phyloP scores from a whole-genome alignment of 805 yeast species.

The Ogataea philodendri region DNA sequence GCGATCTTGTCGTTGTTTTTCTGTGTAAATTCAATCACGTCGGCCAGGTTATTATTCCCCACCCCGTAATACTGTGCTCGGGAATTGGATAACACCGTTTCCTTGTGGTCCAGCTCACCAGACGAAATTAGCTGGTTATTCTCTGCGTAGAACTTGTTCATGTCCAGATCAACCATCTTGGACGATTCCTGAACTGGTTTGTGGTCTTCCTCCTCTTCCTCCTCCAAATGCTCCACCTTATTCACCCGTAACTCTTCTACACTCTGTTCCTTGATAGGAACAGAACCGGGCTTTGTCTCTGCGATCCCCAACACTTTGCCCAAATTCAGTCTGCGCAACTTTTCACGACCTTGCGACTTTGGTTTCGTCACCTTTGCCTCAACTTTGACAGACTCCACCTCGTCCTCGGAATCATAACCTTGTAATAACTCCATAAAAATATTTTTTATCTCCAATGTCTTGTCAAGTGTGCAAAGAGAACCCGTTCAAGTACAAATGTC shows the following conservation, averaged over 20 bases:
- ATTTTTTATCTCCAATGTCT: conserved; percentile 13
- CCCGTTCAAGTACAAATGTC: conserved; percentile 46
- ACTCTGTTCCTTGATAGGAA: background rate
- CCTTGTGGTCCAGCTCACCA: conserved; percentile 34
- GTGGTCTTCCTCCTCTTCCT: conserved; percentile 1
- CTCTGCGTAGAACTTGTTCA: conserved; percentile 37
- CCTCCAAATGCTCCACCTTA: conserved; percentile 1
- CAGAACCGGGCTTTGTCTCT: background rate
- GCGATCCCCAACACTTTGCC: conserved; percentile 10
- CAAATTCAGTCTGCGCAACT: conserved; percentile 6
- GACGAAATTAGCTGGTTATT: conserved; percentile 31
- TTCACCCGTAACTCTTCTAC: background rate
- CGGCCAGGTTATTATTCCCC: conserved; percentile 35
- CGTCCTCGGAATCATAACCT: conserved; percentile 22
- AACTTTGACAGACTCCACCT: conserved; percentile 3
- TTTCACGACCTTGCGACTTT: conserved; percentile 1
- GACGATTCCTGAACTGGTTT: conserved; percentile 18
- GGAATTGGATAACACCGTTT: conserved; percentile 19
- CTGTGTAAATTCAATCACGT: conserved; percentile 32
- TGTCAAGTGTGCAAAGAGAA: conserved; percentile 30
- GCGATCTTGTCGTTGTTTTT: conserved; percentile 27
- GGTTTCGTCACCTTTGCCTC: conserved; percentile 6
- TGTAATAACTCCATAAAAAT: conserved; percentile 14
- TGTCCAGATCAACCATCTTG: conserved; percentile 35
- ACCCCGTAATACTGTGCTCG: conserved; percentile 27